phyloP scores from a whole-genome alignment of 2,329 filamentous ascomycete species.

The Claviceps quebecensis region DNA sequence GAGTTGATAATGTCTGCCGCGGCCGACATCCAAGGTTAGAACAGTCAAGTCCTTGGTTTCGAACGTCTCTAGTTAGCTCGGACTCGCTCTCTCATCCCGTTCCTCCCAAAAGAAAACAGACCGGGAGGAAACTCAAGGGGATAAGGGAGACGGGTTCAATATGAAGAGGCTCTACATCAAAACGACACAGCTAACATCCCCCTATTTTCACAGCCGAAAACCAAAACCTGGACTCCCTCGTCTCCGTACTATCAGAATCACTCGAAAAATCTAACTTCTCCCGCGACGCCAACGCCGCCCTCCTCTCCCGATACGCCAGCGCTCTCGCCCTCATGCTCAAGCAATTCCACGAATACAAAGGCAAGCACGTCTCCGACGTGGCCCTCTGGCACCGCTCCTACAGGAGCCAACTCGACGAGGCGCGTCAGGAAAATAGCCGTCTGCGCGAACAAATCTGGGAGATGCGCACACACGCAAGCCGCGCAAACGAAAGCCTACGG shows the following conservation, averaged over 20 bases:
- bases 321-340: conserved; percentile 43
- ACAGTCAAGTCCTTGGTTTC: background rate
- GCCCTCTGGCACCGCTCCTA: conserved; percentile 53
- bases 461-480: conserved; percentile 46
- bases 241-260: conserved; percentile 46
- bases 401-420: conserved; percentile 49
- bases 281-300: conserved; percentile 44
- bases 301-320: conserved; percentile 44
- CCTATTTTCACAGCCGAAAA: conserved; percentile 33
- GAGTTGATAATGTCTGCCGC: conserved; percentile 42
- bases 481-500: conserved; percentile 43
- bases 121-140: background rate
- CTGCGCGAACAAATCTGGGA: conserved; percentile 54
- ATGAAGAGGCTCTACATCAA: background rate
- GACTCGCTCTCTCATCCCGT: too few relatives aligned
- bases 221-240: conserved; percentile 44
- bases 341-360: conserved; percentile 53
- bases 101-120: too few relatives aligned
- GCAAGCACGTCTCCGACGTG: conserved; percentile 46
- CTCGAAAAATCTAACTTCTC: conserved; percentile 47
- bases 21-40: conserved; percentile 41
- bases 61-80: too few relatives aligned
- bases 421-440: conserved; percentile 47
- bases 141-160: too few relatives aligned
- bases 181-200: background rate